Conservation (phyloP, 1,139 yeast species). For the Blastobotrys elegans region DNA sequence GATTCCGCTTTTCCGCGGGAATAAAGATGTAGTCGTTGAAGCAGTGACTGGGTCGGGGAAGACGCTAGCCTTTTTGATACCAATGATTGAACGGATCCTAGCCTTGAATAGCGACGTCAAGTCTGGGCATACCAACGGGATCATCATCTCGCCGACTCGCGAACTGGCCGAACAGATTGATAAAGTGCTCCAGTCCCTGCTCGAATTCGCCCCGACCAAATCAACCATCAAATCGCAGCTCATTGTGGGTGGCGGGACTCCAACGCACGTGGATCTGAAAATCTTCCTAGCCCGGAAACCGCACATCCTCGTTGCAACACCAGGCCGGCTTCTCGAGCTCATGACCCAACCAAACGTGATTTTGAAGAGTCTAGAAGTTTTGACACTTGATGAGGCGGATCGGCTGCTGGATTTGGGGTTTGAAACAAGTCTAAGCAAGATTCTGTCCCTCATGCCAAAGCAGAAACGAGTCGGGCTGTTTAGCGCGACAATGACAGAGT, state of each 20-base stretch:
- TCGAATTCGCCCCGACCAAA: constrained; percentile 51
- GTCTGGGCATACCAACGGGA: constrained; percentile 60
- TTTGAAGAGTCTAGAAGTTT: constrained; percentile 57
- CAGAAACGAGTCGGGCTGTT: constrained; percentile 92
- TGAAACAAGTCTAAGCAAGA: constrained; percentile 59
- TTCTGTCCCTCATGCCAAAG: constrained; percentile 67
- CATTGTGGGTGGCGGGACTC: constrained; percentile 70
- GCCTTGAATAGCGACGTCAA: constrained; percentile 23
- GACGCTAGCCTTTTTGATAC: constrained; percentile 81
- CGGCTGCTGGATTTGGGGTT: constrained; percentile 77
- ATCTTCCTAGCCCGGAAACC: constrained; percentile 51
- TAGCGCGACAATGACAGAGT: constrained; percentile 84
- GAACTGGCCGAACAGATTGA: constrained; percentile 85
- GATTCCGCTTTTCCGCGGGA: constrained; percentile 78
- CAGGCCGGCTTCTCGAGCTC: constrained; percentile 83
- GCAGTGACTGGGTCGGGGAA: constrained; percentile 97
- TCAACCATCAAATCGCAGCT: constrained; percentile 55
- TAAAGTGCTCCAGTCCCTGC: constrained; percentile 54
- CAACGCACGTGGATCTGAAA: constrained; percentile 69
- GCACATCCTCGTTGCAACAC: constrained; percentile 83
- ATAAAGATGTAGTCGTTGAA: constrained; percentile 94
- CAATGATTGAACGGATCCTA: constrained; percentile 64
- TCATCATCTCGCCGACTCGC: constrained; percentile 84
- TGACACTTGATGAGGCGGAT: constrained; percentile 91
- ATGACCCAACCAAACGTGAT: constrained; percentile 39